phyloP scores from a whole-genome alignment of 2,329 filamentous ascomycete genomes.

The Xylaria sp. region DNA sequence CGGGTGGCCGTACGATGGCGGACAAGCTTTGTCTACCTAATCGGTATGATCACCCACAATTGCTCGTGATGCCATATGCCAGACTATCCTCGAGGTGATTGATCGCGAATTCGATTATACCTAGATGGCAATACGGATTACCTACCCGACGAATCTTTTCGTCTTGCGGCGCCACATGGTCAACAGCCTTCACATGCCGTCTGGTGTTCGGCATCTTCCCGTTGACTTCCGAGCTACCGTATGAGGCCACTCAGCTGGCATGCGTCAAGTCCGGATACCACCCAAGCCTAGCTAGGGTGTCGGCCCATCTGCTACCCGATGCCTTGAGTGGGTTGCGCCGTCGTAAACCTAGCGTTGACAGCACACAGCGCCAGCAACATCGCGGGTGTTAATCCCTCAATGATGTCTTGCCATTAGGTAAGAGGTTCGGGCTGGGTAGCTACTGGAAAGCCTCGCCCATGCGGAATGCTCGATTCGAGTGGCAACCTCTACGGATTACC shows the following conservation, averaged over 20 bases:
- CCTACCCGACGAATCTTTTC: background rate
- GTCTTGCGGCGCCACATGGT: background rate
- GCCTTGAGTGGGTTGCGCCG: conserved; percentile 8
- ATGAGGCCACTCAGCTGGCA: conserved; percentile 7
- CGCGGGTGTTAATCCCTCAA: background rate
- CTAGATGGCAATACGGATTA: background rate
- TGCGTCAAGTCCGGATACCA: background rate
- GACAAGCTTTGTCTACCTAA: background rate
- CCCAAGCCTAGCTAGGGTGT: background rate
- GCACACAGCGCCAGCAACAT: conserved; percentile 3
- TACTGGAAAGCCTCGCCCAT: too few species aligned
- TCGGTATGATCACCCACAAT: background rate
- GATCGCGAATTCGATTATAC: background rate
- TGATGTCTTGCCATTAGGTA: too few species aligned
- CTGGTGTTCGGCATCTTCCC: too few species aligned
- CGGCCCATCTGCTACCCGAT: background rate
- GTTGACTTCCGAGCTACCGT: conserved; percentile 7
- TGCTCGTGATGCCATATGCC: background rate
- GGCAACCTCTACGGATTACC: too few species aligned
- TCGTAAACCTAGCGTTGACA: background rate
- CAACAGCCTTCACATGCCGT: too few species aligned
- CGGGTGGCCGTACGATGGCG: background rate
- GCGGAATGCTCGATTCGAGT: too few species aligned
- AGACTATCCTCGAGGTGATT: background rate
- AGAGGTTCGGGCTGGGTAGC: too few species aligned